Base-by-base conservation (phyloP, 1,284 basidiomycete genomes). In the Cystobasidium sp. region DNA sequence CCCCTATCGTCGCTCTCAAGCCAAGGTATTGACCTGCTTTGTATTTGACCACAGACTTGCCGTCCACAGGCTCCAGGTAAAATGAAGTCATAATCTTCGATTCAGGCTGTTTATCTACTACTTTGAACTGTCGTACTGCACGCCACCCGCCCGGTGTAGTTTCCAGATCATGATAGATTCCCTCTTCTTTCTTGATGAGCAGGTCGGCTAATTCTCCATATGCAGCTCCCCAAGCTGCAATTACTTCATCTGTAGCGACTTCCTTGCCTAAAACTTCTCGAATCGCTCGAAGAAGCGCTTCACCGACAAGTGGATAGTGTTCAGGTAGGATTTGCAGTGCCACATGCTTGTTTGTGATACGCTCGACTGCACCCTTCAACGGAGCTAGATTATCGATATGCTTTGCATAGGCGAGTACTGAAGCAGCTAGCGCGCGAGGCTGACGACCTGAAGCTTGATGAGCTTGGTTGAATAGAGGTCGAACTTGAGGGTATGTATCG, bases 341-440 rank as follows among this genome's bases (percentile, higher is more conserved):
- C 39, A 80, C 80, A 67, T 82, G 80, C 75, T 81, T 82, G 69
- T 81, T 77, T 1, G 79, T 79, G 43, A 81, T 81, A 6, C 76
- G 76, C 37, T 80, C 76, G 37, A 82, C 81, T n/a, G 78, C 79
- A 6, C 78, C 79, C 1, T 78, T 72, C 7, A 82, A 74, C 0
- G 80, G 79, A 6, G 76, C 77, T 41, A 82, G 78, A 66, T 81
- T 78, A 75, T 82, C 75, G 63, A 82, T 81, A 78, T 81, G 78
- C 47, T 76, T 77, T 14, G 81, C 80, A 77, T 82, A 82, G 24
- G 78, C 81, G 70, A 79, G 76, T 4, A 82, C 77, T 18, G 79
- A 72, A n/a, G 71, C 67, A 9, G 81, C 80, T n/a, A 82, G 78
- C 1, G 80, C 81, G 3, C 56, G 52, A 22, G 80, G 78, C 74